phyloP scores from a whole-genome alignment of 2,329 filamentous ascomycete genomes.

The Cercospora zeae-maydis region DNA sequence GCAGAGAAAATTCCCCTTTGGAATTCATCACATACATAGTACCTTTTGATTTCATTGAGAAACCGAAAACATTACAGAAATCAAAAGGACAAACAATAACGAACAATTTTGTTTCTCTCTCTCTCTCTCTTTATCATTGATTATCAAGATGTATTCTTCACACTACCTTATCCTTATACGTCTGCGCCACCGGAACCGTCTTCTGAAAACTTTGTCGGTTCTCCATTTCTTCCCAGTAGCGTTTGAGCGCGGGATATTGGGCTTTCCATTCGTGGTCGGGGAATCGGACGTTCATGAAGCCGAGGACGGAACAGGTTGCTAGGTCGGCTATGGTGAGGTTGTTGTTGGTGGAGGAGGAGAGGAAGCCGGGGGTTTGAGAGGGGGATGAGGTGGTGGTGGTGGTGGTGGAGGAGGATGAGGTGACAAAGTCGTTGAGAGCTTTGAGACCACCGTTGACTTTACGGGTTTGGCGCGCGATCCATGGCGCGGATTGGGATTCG shows the following conservation, averaged over 20 bases:
- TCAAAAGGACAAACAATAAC: too few species aligned
- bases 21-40: too few species aligned
- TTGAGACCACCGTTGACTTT: slow-evolving; percentile 37
- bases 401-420: background rate
- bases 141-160: too few species aligned
- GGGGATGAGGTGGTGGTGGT: background rate
- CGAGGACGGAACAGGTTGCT: slow-evolving; percentile 35
- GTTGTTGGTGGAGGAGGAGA: slow-evolving; percentile 25
- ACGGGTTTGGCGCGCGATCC: slow-evolving; percentile 37
- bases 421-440: slow-evolving; percentile 29
- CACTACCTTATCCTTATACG: slow-evolving; percentile 38
- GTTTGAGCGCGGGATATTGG: slow-evolving; percentile 39
- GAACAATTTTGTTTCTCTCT: too few species aligned
- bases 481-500: slow-evolving; percentile 33
- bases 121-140: too few species aligned
- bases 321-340: slow-evolving; percentile 38
- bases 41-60: too few species aligned
- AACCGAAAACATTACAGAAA: too few species aligned
- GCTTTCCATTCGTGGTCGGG: slow-evolving; percentile 36
- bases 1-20: too few species aligned
- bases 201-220: slow-evolving; percentile 40
- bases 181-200: slow-evolving; percentile 36
- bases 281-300: slow-evolving; percentile 36
- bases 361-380: background rate
- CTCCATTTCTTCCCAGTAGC: slow-evolving; percentile 47